These are phyloP conservation scores for Pharnaceum exiguum DNA, from an alignment of 148 eudicot species.

Conservation along the genomic window DNA sequence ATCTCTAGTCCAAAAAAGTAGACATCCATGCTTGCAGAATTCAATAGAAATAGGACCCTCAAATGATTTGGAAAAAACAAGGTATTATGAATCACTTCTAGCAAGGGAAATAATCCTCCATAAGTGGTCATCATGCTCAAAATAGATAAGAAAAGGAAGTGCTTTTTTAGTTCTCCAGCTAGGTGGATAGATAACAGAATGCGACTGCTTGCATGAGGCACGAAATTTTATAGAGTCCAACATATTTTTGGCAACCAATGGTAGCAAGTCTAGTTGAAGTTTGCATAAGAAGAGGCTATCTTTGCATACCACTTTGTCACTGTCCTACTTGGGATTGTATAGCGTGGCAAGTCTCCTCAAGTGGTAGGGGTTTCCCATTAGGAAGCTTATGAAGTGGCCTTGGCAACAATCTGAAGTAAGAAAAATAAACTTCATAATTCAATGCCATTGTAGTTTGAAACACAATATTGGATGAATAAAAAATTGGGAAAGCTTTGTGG, in stretches of 20 bases:
- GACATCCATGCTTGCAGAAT: slow-evolving; percentile 1
- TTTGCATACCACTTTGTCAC: no score
- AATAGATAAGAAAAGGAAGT: background rate
- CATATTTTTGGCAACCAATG: background rate
- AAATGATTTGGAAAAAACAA: background rate
- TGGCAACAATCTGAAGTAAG: no score
- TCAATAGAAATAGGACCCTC: background rate
- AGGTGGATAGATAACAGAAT: background rate
- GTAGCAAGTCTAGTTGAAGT: background rate
- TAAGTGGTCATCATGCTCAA: background rate
- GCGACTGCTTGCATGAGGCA: background rate
- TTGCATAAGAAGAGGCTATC: no score
- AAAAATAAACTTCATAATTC: no score
- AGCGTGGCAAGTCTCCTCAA: no score
- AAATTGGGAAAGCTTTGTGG: no score
- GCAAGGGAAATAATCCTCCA: background rate
- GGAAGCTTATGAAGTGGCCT: no score
- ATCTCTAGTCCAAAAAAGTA: no score
- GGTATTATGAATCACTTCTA: background rate
- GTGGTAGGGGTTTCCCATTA: no score
- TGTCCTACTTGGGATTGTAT: no score
- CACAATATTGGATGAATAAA: no score
- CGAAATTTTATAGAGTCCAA: slow-evolving; percentile 4
- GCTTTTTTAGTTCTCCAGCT: background rate
- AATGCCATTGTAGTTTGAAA: no score